These are phyloP conservation scores for Penicillium chermesinum DNA, from an alignment of 495 filamentous ascomycete genomes.

Conservation along the genomic window DNA sequence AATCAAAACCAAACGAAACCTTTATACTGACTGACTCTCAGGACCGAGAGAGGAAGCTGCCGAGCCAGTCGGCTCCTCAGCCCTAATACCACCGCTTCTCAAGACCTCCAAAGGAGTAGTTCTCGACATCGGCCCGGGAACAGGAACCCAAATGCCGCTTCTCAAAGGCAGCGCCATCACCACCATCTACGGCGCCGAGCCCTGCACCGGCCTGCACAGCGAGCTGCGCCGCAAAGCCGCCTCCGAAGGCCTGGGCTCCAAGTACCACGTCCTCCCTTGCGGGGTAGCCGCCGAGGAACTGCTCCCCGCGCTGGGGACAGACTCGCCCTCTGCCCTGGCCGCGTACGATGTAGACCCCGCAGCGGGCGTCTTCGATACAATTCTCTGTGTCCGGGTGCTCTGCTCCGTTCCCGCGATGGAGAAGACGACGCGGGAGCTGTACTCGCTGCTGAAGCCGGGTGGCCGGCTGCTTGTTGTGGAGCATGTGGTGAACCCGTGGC, in stretches of 20 bases:
- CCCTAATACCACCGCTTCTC: conserved; percentile 38
- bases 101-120: conserved; percentile 33
- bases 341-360: neutral
- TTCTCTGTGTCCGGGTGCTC: conserved; percentile 64
- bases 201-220: conserved; percentile 52
- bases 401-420: conserved; percentile 65
- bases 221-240: conserved; percentile 42
- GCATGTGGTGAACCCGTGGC: conserved; percentile 55
- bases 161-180: conserved; percentile 41
- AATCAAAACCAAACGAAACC: neutral
- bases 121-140: conserved; percentile 48
- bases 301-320: conserved; percentile 29
- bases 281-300: conserved; percentile 52
- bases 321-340: conserved; percentile 30
- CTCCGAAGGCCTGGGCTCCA: conserved; percentile 47
- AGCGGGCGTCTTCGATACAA: conserved; percentile 57
- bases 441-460: conserved; percentile 58
- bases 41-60: neutral
- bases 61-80: conserved; percentile 18
- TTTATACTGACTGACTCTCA: neutral
- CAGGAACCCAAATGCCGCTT: conserved; percentile 43
- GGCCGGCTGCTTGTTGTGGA: conserved; percentile 66
- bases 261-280: conserved; percentile 60
- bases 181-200: conserved; percentile 64
- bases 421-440: conserved; percentile 52